Percentiles rank a stretch among this genome's conserved stretches.
Conservation (phyloP, 1,284 basidiomycete species). For the Sporisorium graminicola region DNA sequence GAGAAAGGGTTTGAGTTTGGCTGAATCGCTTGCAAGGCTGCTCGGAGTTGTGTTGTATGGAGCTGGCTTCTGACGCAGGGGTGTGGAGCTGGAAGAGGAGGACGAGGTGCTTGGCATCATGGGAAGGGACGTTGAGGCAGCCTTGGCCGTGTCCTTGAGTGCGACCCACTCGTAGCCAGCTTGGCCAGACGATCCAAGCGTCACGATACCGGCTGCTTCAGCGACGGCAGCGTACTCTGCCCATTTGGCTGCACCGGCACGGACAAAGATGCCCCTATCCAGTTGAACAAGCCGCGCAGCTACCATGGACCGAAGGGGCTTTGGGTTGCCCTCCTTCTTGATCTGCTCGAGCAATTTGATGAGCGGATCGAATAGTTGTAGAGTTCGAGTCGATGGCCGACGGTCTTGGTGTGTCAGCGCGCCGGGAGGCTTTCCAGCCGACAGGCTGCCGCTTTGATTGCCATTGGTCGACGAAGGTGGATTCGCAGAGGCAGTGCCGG, state of each 20-base stretch:
- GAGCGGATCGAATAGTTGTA: constrained; percentile 55
- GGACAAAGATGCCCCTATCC: constrained; percentile 52
- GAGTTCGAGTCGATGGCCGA: constrained; percentile 40
- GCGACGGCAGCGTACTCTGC: constrained; percentile 60
- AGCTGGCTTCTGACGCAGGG: constrained; percentile 25
- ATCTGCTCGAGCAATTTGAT: constrained; percentile 51
- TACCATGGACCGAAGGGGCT: constrained; percentile 52
- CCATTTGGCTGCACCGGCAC: constrained; percentile 57
- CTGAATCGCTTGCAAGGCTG: constrained; percentile 2
- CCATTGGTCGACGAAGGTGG: constrained; percentile 2
- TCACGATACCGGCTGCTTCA: constrained; percentile 57
- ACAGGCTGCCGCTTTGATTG: background rate
- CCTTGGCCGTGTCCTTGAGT: constrained; percentile 31
- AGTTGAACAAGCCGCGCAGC: constrained; percentile 37
- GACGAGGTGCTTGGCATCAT: constrained; percentile 28
- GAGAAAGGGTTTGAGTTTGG: constrained; percentile 31
- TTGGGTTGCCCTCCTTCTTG: constrained; percentile 50
- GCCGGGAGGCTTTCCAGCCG: constrained; percentile 26
- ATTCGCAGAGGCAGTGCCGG: background rate
- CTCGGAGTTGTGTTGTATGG: constrained; percentile 9
- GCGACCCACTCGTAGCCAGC: constrained; percentile 60
- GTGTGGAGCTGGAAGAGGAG: constrained; percentile 14
- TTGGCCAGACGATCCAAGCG: constrained; percentile 43
- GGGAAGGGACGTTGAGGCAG: constrained; percentile 19
- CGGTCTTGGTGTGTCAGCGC: constrained; percentile 32